Conservation (phyloP, 805 yeast species). For the Schwanniomyces sp. region DNA sequence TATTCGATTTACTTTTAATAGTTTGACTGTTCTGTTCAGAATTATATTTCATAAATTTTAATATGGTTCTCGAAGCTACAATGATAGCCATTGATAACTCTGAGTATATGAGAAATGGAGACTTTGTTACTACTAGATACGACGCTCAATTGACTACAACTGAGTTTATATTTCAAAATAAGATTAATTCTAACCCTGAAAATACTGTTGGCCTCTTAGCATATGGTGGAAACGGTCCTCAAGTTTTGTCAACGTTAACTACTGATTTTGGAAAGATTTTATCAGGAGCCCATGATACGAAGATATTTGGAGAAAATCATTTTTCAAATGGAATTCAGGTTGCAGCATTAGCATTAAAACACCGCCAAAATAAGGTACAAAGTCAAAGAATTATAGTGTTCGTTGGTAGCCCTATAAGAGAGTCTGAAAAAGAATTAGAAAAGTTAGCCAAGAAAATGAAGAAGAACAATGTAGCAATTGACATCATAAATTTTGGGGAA, state of each 20-base stretch:
- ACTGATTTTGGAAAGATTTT: constrained; percentile 83
- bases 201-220: constrained; percentile 90
- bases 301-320: constrained; percentile 65
- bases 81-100: constrained; percentile 95
- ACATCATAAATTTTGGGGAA: constrained; percentile 90
- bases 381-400: constrained; percentile 87
- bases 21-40: background rate
- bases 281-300: constrained; percentile 78
- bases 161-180: constrained; percentile 80
- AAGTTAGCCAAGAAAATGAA: constrained; percentile 89
- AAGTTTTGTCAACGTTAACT: constrained; percentile 86
- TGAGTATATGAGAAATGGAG: constrained; percentile 95
- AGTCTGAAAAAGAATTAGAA: constrained; percentile 68
- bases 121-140: constrained; percentile 81
- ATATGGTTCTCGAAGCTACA: constrained; percentile 93
- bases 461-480: constrained; percentile 88
- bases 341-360: constrained; percentile 87
- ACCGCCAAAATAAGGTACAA: constrained; percentile 92
- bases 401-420: constrained; percentile 82
- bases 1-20: background rate
- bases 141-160: constrained; percentile 93
- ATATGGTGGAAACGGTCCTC: constrained; percentile 80
- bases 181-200: constrained; percentile 88
- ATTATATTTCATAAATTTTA: background rate
- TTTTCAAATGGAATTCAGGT: constrained; percentile 86